Percentiles rank a stretch among this genome's conserved stretches.
Conservation (phyloP, 192 early-diverging fungal genomes). For the Umbelopsis sp. region DNA sequence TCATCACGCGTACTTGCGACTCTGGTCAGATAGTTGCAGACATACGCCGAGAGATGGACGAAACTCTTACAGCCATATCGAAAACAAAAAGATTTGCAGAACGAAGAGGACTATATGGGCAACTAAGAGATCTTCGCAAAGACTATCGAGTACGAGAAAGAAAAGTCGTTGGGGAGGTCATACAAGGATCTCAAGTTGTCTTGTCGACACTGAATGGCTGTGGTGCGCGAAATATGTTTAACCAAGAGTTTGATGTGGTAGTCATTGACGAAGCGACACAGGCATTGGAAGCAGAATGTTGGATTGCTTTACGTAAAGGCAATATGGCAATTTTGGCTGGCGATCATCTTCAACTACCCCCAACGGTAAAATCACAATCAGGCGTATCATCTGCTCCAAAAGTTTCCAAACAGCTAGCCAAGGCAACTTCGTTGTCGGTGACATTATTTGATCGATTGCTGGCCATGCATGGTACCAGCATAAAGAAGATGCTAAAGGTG, state of each 20-base stretch:
- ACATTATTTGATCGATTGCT: constrained; percentile 86
- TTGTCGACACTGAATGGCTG: constrained; percentile 81
- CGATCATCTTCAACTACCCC: constrained; percentile 88
- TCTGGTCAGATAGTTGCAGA: constrained; percentile 76
- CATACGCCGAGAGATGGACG: constrained; percentile 77
- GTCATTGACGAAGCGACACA: constrained; percentile 93
- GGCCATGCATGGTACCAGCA: constrained; percentile 51
- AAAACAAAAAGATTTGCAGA: constrained; percentile 70
- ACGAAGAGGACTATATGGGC: constrained; percentile 60
- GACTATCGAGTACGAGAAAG: constrained; percentile 72
- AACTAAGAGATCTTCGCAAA: constrained; percentile 69
- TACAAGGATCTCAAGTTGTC: constrained; percentile 68
- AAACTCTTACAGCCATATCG: constrained; percentile 55
- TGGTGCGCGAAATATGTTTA: constrained; percentile 50
- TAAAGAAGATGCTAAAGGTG: constrained; percentile 72
- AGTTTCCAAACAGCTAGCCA: constrained; percentile 12
- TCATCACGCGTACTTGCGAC: constrained; percentile 65
- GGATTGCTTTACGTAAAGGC: constrained; percentile 82
- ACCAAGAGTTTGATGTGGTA: constrained; percentile 77
- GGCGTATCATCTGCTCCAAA: neutral
- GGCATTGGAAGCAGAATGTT: constrained; percentile 83
- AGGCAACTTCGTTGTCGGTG: constrained; percentile 42
- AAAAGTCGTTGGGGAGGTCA: constrained; percentile 60
- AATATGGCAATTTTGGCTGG: constrained; percentile 82
- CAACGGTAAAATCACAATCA: constrained; percentile 71